A percentile compares a stretch with the other conserved stretches of the same genome.
phyloP scores from a whole-genome alignment of 495 filamentous ascomycete species.

The Bathelium albidoporum region DNA sequence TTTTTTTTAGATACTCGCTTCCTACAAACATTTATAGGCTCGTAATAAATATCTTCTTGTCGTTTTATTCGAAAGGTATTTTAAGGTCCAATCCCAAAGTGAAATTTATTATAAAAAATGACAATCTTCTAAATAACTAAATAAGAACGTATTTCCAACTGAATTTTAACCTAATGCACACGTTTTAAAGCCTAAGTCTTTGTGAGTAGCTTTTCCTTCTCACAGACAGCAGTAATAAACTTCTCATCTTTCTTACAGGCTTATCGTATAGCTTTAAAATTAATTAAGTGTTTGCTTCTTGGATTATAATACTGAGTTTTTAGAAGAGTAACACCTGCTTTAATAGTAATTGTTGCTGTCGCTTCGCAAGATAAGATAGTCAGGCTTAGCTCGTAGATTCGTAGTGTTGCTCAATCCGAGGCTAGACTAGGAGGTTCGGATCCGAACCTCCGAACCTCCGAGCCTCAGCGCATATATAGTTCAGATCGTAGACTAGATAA shows the following conservation, averaged over 20 bases:
- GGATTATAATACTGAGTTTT: not conserved
- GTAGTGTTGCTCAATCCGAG: too few relatives aligned
- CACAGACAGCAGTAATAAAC: not conserved
- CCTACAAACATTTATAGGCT: not conserved
- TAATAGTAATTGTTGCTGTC: too few relatives aligned
- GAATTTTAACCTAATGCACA: not conserved
- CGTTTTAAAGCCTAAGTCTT: not conserved
- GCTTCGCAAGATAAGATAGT: too few relatives aligned
- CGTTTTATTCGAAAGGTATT: not conserved
- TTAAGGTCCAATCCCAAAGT: not conserved
- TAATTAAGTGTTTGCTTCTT: not conserved
- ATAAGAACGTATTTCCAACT: not conserved
- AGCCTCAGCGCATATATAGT: too few relatives aligned
- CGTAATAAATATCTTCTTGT: not conserved
- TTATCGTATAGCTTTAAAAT: too few relatives aligned
- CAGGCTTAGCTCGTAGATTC: too few relatives aligned
- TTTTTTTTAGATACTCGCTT: not conserved
- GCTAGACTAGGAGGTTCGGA: too few relatives aligned
- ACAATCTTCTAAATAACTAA: not conserved
- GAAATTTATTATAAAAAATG: not conserved
- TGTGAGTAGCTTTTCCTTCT: not conserved
- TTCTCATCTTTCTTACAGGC: not conserved
- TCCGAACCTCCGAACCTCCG: too few relatives aligned
- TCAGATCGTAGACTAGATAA: too few relatives aligned
- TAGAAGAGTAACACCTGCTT: not conserved